These are phyloP conservation scores for Geosmithia flava DNA, from an alignment of 2,329 filamentous ascomycete species.

Conservation along the genomic window DNA sequence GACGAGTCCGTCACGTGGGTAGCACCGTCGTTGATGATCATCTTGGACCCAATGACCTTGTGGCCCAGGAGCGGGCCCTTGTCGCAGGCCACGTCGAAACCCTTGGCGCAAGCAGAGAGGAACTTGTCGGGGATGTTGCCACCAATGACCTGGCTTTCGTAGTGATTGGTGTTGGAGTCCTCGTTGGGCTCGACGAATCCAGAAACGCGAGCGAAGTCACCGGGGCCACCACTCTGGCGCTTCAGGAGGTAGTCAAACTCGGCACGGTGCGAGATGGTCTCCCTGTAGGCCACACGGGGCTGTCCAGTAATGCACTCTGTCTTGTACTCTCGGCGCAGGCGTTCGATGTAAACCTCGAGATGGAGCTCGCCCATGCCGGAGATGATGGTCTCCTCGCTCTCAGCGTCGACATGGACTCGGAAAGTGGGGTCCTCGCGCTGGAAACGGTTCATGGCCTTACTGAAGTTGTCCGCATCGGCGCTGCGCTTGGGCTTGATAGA, in stretches of 20 bases:
- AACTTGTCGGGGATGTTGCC: conserved; percentile 94
- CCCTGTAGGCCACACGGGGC: conserved; percentile 92
- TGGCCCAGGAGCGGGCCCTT: conserved; percentile 90
- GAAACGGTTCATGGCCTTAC: conserved; percentile 97
- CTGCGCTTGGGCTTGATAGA: conserved; percentile 93
- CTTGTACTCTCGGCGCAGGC: conserved; percentile 91
- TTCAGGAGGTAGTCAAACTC: conserved; percentile 89
- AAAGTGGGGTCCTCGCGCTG: conserved; percentile 98
- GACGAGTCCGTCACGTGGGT: conserved; percentile 97
- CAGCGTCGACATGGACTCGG: conserved; percentile 80
- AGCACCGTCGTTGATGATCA: conserved; percentile 92
- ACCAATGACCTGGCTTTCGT: conserved; percentile 78
- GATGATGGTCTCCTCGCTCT: conserved; percentile 95
- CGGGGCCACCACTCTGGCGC: conserved; percentile 90
- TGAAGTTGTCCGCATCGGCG: conserved; percentile 88
- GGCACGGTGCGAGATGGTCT: conserved; percentile 71
- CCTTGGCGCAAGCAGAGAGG: conserved; percentile 87
- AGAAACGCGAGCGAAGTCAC: conserved; percentile 86
- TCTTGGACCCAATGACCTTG: conserved; percentile 75
- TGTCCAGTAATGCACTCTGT: conserved; percentile 94
- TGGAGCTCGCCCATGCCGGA: conserved; percentile 97
- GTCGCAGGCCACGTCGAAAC: conserved; percentile 70
- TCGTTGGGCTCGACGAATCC: conserved; percentile 85
- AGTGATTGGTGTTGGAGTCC: conserved; percentile 60
- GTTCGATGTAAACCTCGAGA: conserved; percentile 93